Percentiles rank a stretch among this genome's conserved stretches.
Evolutionary conservation across 2,329 filamentous ascomycete species (phyloP).

Genomic region (Aureobasidium pullulans): DNA sequence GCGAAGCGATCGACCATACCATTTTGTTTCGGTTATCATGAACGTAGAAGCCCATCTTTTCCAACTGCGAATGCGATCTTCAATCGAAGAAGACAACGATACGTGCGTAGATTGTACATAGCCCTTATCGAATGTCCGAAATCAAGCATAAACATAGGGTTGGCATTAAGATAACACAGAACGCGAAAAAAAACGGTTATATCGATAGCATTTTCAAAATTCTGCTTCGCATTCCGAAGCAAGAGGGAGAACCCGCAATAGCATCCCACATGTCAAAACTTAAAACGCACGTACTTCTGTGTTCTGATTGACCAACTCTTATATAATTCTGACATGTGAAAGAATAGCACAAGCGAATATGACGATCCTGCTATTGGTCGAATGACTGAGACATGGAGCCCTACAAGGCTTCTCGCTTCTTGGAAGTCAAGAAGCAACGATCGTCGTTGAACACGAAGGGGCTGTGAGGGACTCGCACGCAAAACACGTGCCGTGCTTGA

Average conservation of each 20-base stretch:
- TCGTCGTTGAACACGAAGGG: no score
- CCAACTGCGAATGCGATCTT: background rate
- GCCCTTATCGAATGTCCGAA: background rate
- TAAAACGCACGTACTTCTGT: background rate
- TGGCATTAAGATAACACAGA: background rate
- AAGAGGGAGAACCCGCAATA: background rate
- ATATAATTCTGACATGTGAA: background rate
- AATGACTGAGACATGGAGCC: background rate
- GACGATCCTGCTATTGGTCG: background rate
- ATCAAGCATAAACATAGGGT: constrained; percentile 10
- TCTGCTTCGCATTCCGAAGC: background rate
- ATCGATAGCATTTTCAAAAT: background rate
- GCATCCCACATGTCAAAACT: background rate
- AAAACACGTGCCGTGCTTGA: background rate
- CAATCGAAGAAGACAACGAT: background rate
- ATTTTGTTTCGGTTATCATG: background rate
- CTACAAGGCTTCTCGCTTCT: background rate
- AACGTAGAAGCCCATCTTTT: background rate
- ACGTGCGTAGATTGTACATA: background rate
- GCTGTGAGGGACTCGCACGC: background rate
- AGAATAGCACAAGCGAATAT: background rate
- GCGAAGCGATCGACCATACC: background rate
- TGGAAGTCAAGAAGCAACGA: background rate
- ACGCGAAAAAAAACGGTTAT: constrained; percentile 3
- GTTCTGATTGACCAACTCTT: background rate